Percentiles rank a stretch among this genome's conserved stretches.
Evolutionary conservation across 2,329 filamentous ascomycete genomes (phyloP).

Genomic region (Thielaviopsis populi): DNA sequence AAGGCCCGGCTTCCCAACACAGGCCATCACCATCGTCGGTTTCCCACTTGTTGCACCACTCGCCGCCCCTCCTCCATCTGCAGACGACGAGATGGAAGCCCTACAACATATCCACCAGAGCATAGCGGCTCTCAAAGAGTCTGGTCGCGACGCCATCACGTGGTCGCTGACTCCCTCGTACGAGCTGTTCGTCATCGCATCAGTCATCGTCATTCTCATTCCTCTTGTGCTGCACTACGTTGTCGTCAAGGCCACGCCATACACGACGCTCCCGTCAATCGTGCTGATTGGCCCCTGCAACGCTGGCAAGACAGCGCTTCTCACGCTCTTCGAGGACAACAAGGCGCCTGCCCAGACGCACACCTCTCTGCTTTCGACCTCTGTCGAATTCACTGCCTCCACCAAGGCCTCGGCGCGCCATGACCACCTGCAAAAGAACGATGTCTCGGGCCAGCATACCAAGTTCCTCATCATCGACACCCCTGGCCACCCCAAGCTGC

Average conservation of each 20-base stretch:
- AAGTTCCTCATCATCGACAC: constrained; percentile 74
- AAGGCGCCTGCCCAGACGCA: constrained; percentile 33
- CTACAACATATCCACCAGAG: constrained; percentile 13
- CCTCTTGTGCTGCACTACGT: constrained; percentile 65
- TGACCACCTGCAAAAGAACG: constrained; percentile 43
- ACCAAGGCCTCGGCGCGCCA: constrained; percentile 29
- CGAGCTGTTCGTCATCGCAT: constrained; percentile 49
- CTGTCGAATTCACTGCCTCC: constrained; percentile 41
- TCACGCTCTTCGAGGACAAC: constrained; percentile 56
- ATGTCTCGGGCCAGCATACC: constrained; percentile 40
- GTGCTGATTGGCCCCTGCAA: constrained; percentile 68
- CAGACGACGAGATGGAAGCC: constrained; percentile 11
- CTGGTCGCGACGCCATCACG: constrained; percentile 31
- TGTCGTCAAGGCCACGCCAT: constrained; percentile 52
- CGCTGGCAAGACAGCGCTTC: constrained; percentile 73
- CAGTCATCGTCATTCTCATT: constrained; percentile 53
- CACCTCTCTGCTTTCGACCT: constrained; percentile 36
- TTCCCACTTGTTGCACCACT: not conserved
- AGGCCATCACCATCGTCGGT: not conserved
- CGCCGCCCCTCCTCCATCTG: not conserved
- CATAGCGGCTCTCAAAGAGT: constrained; percentile 25
- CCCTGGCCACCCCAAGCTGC: constrained; percentile 88
- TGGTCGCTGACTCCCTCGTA: constrained; percentile 44
- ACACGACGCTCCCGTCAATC: constrained; percentile 57
- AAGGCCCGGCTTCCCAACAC: not conserved